phyloP scores from a whole-genome alignment of 345 rosid species.

The Sonneratia alba region DNA sequence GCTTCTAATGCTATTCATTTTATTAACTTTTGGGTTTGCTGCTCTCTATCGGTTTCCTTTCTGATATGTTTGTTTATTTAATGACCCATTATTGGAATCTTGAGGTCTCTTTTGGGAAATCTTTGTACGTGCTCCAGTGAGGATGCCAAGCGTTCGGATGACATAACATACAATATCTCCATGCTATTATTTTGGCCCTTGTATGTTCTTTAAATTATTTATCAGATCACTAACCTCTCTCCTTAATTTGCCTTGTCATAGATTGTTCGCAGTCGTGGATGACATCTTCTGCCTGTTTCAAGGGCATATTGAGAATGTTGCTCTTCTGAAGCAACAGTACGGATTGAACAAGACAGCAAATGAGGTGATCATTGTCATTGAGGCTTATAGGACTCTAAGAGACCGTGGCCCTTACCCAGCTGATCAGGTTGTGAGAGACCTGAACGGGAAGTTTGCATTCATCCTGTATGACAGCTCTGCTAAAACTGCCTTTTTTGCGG shows the following conservation, averaged over 20 bases:
- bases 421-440: conserved; percentile 83
- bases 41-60: background rate
- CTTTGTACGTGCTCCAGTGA: background rate
- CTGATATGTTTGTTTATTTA: background rate
- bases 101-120: background rate
- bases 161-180: background rate
- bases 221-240: background rate
- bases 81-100: background rate
- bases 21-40: background rate
- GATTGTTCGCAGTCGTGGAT: conserved; percentile 83
- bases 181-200: background rate
- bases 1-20: background rate
- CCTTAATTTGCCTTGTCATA: conserved; percentile 15
- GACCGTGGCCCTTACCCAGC: conserved; percentile 96
- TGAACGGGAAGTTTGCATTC: conserved; percentile 69
- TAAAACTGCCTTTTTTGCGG: conserved; percentile 53
- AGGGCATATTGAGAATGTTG: conserved; percentile 86
- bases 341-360: conserved; percentile 81
- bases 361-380: conserved; percentile 78
- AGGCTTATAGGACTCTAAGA: conserved; percentile 85
- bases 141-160: background rate
- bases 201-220: background rate
- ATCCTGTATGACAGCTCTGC: conserved; percentile 64
- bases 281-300: conserved; percentile 93
- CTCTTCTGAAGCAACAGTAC: conserved; percentile 83